Evolutionary conservation across 108 stramenopile genomes (phyloP), one percentile per base, ranked within the genome.

Genomic region (Mayamaea pseudoterrestris): DNA sequence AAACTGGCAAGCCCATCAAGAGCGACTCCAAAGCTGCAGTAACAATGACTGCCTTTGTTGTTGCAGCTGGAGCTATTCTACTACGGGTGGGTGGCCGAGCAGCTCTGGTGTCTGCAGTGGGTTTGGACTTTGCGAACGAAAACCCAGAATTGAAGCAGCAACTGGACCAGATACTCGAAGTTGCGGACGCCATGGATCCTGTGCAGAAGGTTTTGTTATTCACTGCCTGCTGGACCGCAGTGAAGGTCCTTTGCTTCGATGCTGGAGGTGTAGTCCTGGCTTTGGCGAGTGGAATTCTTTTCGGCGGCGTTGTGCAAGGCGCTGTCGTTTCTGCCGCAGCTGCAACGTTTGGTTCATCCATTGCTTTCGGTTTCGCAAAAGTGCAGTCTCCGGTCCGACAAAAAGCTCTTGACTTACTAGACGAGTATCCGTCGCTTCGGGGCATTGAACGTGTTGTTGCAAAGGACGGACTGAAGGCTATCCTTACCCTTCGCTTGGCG

Each of bases 381-480:
- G 27, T 76, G 34, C 80, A 74, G 48, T 78, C 79, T 35, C 86
- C 86, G 3, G 61, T 83, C 9, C 57, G 86, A 31, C 60, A 64
- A 20, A 89, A 89, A 60, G 81, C 81, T 2, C 50, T 82, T 50
- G 77, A 83, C 41, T 43, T 81, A 20, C 59, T 83, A 28, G 78
- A 83, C 43, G 68, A 82, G 28, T 76, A 84, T 58, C 80, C 93
- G 48, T 65, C 73, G 7, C 60, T 94, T 7, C 73, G 91, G 23
- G 95, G 93, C 0, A 71, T 96, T 44, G 89, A 94, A 65, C 81
- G 80, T 45, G 89, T 93, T 13, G 93, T 93, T 7, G 82, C 87
- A 16, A 66, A 78, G 44, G 87, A 93, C 53, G 92, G 85, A 9
- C 58, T 94, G 18, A 89, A 92, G 67, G 87, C 95, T 5, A 88